Conservation (phyloP, 495 filamentous ascomycete species). For the Penicillium coprophilum region DNA sequence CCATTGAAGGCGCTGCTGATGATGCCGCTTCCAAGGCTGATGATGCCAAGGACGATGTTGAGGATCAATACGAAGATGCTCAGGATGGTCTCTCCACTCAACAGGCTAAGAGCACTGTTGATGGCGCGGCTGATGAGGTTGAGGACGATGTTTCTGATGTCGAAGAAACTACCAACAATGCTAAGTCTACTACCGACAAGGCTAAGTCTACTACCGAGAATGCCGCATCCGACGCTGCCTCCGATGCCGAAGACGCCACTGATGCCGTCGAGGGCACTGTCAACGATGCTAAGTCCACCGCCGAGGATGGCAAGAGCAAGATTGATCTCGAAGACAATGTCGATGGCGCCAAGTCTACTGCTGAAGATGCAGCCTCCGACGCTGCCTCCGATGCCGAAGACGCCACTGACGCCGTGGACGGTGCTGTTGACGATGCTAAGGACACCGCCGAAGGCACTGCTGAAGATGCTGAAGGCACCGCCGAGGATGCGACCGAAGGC, state of each 20-base stretch:
- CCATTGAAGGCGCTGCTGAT: slow-evolving; percentile 22
- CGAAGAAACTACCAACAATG: slow-evolving; percentile 15
- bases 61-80: slow-evolving; percentile 42
- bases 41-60: slow-evolving; percentile 22
- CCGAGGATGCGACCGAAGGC: slow-evolving; percentile 31
- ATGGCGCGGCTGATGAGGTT: slow-evolving; percentile 37
- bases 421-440: slow-evolving; percentile 14
- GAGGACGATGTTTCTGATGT: slow-evolving; percentile 27
- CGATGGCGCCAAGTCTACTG: slow-evolving; percentile 31
- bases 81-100: slow-evolving; percentile 27
- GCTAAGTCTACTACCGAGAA: slow-evolving; percentile 34
- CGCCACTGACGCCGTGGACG: slow-evolving; percentile 27
- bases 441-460: slow-evolving; percentile 22
- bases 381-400: slow-evolving; percentile 11
- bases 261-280: slow-evolving; percentile 24
- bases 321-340: slow-evolving; percentile 23
- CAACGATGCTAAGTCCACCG: slow-evolving; percentile 14
- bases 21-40: slow-evolving; percentile 16
- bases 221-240: slow-evolving; percentile 17
- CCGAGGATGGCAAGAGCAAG: too few species aligned
- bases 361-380: slow-evolving; percentile 34
- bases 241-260: slow-evolving; percentile 17
- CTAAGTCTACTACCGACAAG: slow-evolving; percentile 19
- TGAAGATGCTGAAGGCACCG: slow-evolving; percentile 22
- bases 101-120: slow-evolving; percentile 32